Evolutionary conservation across 164 flowering plant species (phyloP).

Genomic region (Magnolia changhungtana): DNA sequence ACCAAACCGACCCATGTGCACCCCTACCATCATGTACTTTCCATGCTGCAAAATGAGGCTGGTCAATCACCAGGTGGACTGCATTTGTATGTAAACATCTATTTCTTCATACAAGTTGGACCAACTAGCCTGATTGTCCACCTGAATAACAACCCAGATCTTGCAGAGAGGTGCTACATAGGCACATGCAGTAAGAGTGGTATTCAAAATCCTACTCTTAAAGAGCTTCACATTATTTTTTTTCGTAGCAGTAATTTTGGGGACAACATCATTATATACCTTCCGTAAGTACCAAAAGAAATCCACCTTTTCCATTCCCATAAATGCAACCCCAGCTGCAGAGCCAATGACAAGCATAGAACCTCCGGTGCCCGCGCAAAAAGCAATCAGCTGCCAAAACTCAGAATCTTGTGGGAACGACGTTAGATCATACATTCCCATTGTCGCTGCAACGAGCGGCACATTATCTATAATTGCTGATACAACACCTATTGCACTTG

Average conservation of each 20-base stretch:
- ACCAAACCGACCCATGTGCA: too few relatives aligned
- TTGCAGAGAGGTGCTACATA: background rate
- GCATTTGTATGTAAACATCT: background rate
- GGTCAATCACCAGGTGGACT: background rate
- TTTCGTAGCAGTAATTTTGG: background rate
- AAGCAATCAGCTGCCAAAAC: slow-evolving; percentile 93
- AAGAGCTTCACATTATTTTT: too few relatives aligned
- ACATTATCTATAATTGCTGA: slow-evolving; percentile 97
- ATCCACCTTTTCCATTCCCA: slow-evolving; percentile 98
- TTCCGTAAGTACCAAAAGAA: slow-evolving; percentile 96
- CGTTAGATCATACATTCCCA: slow-evolving; percentile 95
- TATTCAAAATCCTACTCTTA: too few relatives aligned
- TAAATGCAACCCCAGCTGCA: slow-evolving; percentile 99
- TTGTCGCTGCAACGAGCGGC: slow-evolving; percentile 93
- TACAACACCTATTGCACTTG: slow-evolving; percentile 86
- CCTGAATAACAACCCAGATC: background rate
- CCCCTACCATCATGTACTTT: background rate
- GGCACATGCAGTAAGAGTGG: background rate
- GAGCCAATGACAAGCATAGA: slow-evolving; percentile 95
- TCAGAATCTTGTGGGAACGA: slow-evolving; percentile 84
- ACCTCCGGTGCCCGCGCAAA: slow-evolving; percentile 97
- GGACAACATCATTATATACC: slow-evolving; percentile 37
- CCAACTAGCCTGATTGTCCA: background rate
- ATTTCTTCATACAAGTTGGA: too few relatives aligned
- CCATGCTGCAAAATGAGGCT: background rate